Evolutionary conservation across 2,329 filamentous ascomycete genomes (phyloP).

Genomic region (Diaporthe batatas): DNA sequence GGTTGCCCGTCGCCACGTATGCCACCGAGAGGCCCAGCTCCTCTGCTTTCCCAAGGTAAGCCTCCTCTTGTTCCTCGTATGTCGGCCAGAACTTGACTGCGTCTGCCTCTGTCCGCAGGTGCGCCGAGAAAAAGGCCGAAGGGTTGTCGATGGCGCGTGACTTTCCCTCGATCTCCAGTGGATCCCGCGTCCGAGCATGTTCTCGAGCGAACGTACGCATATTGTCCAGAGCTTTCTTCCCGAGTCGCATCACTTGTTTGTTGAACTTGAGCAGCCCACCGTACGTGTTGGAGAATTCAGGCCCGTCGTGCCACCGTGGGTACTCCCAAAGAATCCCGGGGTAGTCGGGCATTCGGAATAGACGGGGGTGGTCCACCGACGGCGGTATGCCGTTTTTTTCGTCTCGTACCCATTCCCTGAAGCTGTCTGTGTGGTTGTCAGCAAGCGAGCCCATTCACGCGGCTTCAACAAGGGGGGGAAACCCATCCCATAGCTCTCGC

Average conservation of each 20-base stretch:
- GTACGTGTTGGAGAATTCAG: constrained; percentile 60
- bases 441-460: not conserved
- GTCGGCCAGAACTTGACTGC: constrained; percentile 60
- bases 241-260: constrained; percentile 56
- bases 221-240: constrained; percentile 52
- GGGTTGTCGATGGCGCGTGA: constrained; percentile 35
- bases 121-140: constrained; percentile 55
- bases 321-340: constrained; percentile 62
- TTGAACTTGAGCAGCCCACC: constrained; percentile 58
- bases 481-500: not conserved
- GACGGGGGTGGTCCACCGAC: constrained; percentile 49
- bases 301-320: constrained; percentile 61
- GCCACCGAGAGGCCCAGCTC: constrained; percentile 51
- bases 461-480: not conserved
- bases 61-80: constrained; percentile 56
- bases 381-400: constrained; percentile 44
- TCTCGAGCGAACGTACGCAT: constrained; percentile 51
- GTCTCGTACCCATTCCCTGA: constrained; percentile 49
- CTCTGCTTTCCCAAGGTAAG: constrained; percentile 55
- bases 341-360: constrained; percentile 53
- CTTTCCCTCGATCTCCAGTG: not conserved
- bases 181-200: constrained; percentile 21
- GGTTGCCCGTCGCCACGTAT: constrained; percentile 62
- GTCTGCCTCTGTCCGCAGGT: constrained; percentile 62
- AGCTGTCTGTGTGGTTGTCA: constrained; percentile 47